Evolutionary conservation across 2,329 filamentous ascomycete species (phyloP).

Genomic region (Arthrobotrys musiformis): DNA sequence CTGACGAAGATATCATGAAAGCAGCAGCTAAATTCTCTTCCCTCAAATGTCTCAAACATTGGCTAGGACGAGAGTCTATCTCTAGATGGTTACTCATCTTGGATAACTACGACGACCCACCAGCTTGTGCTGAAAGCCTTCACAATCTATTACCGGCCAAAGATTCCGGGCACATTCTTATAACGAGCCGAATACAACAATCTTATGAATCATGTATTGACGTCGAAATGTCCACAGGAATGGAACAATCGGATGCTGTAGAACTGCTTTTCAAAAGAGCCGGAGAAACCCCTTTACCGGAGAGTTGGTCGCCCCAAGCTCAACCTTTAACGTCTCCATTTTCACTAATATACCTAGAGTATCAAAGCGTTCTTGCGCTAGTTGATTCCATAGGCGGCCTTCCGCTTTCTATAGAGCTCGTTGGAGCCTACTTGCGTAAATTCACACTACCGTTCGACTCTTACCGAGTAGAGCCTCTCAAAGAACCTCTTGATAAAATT

Average conservation of each 20-base stretch:
- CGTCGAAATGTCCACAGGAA: background rate
- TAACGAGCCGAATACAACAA: constrained; percentile 10
- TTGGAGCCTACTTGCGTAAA: constrained; percentile 12
- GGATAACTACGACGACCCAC: constrained; percentile 9
- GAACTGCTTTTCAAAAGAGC: background rate
- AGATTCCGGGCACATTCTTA: constrained; percentile 13
- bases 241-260: constrained; percentile 15
- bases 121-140: background rate
- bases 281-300: background rate
- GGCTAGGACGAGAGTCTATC: background rate
- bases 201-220: background rate
- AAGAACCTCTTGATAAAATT: background rate
- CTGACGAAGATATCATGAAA: constrained; percentile 9
- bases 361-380: background rate
- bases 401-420: background rate
- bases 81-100: constrained; percentile 24
- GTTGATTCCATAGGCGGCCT: background rate
- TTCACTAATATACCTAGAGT: constrained; percentile 9
- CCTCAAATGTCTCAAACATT: constrained; percentile 5
- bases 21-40: background rate
- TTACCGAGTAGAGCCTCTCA: background rate
- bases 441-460: background rate
- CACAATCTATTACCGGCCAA: background rate
- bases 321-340: background rate
- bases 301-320: background rate